These are phyloP conservation scores for Lotmaria passim DNA, from an alignment of 208 protist species.

Conservation along the genomic window DNA sequence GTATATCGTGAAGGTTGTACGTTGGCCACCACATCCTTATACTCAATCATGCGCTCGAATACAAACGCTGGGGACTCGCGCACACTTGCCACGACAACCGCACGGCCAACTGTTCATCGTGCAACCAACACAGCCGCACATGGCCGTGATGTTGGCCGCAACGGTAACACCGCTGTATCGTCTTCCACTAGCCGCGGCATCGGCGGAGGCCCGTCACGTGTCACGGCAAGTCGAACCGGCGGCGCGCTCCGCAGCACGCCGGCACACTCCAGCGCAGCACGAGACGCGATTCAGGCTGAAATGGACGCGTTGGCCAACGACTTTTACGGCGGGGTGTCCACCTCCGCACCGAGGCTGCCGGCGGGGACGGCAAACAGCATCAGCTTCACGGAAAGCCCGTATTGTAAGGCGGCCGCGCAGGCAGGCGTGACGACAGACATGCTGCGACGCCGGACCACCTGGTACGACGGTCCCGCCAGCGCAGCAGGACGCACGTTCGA, in stretches of 20 bases:
- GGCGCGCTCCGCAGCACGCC: neutral
- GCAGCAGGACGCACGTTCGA: slow-evolving; percentile 62
- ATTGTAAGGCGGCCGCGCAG: slow-evolving; percentile 4
- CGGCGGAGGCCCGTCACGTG: no score
- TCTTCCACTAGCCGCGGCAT: no score
- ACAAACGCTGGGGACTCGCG: neutral
- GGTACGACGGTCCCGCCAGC: slow-evolving; percentile 57
- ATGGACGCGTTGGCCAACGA: slow-evolving; percentile 68
- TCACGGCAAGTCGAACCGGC: neutral
- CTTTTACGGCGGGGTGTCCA: slow-evolving; percentile 45
- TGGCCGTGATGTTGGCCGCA: no score
- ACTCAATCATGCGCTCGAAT: slow-evolving; percentile 10
- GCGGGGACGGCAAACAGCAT: neutral
- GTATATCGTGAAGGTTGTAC: no score
- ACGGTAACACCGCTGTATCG: neutral
- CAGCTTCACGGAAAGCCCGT: neutral
- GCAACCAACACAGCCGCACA: no score
- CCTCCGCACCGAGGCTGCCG: neutral
- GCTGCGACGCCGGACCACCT: slow-evolving; percentile 37
- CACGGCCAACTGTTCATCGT: no score
- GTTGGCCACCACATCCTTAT: no score
- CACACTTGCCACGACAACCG: neutral
- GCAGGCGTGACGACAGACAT: slow-evolving; percentile 4
- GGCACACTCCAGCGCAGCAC: slow-evolving; percentile 21
- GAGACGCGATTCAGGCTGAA: slow-evolving; percentile 57